These are phyloP conservation scores for Magnolia sinica DNA, from an alignment of 164 flowering plant species.

Conservation along the genomic window DNA sequence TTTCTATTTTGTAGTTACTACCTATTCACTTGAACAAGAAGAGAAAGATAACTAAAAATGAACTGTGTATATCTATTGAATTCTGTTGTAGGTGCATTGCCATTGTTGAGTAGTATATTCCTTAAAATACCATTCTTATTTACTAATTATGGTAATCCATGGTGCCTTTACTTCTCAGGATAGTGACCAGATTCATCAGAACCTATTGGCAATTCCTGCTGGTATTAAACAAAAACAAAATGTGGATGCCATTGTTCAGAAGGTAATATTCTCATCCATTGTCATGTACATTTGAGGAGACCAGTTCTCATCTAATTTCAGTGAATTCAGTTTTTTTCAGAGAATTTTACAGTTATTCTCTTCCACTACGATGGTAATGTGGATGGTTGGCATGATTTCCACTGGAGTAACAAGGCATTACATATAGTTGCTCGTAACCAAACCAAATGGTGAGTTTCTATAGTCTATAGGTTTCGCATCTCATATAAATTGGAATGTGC, in stretches of 20 bases:
- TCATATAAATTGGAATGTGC: too few species aligned
- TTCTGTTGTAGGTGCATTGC: not conserved
- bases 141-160: not conserved
- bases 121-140: not conserved
- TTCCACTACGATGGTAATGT: constrained; percentile 93
- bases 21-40: not conserved
- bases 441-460: constrained; percentile 76
- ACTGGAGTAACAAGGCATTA: constrained; percentile 68
- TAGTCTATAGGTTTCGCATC: not conserved
- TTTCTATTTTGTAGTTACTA: not conserved
- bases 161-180: constrained; percentile 33
- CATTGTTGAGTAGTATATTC: not conserved
- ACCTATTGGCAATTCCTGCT: constrained; percentile 84
- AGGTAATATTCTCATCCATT: constrained; percentile 46
- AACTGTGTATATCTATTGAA: not conserved
- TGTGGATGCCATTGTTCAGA: constrained; percentile 72
- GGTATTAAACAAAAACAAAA: constrained; percentile 79
- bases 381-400: constrained; percentile 79
- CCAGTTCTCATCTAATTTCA: constrained; percentile 32
- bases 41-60: not conserved
- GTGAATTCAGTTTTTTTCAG: constrained; percentile 85
- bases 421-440: constrained; percentile 86
- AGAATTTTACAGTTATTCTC: constrained; percentile 73
- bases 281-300: not conserved
- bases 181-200: constrained; percentile 30